Evolutionary conservation across 352 stramenopile genomes (phyloP), one percentile per base, ranked within the genome.

Genomic region (Globisporangium lucens): DNA sequence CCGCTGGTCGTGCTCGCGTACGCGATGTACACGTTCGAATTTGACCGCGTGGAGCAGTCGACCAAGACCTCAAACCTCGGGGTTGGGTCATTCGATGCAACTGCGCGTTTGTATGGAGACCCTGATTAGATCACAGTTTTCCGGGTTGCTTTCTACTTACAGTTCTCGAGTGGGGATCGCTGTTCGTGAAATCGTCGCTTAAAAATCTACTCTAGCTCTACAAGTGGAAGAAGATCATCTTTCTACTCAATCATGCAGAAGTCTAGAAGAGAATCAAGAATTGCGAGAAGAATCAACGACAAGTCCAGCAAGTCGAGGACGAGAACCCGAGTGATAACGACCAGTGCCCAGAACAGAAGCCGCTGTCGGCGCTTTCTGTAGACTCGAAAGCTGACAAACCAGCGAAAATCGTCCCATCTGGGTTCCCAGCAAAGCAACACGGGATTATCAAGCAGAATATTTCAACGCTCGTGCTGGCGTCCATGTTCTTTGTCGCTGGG

Each of bases 161-260:
- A 73, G 57, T 56, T 77, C 27, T 65, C 64, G 5, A 67, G 62
- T 12, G 38, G 24, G 61, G 38, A 46, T 69, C 61, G 4, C 2
- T 73, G 20, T 17, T 63, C 13, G 58, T 75, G 22, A 85, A 84
- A 27, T 75, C 61, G 2, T 71, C 57, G 9, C 72, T 88, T 7
- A 79, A 24, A 24, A 24, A 81, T 35, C 22, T 71, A 1, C 56
- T 85, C 0, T 79, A 75, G 0, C 56, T 88, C 1, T 78, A 72
- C 60, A 85, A 84, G 63, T 85, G 79, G 75, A 61, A 53, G 20
- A 74, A 75, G 0, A 77, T 75, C 12, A 84, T 85, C 43, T 0
- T 24, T 0, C 24, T 24, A 24, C 24, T 24, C 24, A 24, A 24
- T 24, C 24, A 24, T 24, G 24, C 24, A 24, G 24, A 24, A 24